Conservation (phyloP, 345 rosid genomes). For the Xanthoceras sorbifolium region DNA sequence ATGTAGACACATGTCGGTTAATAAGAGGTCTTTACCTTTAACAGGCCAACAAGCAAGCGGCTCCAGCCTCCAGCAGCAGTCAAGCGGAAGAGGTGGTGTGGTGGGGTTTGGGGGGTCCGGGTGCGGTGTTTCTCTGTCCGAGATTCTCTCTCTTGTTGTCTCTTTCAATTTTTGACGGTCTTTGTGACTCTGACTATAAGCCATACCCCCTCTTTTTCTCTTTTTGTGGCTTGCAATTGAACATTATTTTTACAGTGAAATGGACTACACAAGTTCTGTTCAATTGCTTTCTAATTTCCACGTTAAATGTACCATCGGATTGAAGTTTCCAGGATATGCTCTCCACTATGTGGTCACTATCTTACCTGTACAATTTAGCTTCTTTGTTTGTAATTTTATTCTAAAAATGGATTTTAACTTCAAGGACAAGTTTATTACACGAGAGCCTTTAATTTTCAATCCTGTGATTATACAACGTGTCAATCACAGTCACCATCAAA, state of each 20-base stretch:
- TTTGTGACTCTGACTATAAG: background rate
- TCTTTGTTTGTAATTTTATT: background rate
- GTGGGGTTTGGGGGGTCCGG: too few species aligned
- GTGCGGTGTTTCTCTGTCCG: background rate
- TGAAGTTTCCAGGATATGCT: background rate
- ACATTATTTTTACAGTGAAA: background rate
- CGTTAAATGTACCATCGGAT: background rate
- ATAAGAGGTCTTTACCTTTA: slow-evolving; percentile 7
- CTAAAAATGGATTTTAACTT: background rate
- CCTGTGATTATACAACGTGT: background rate
- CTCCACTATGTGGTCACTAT: background rate
- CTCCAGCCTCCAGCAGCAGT: slow-evolving; percentile 21
- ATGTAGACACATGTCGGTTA: background rate
- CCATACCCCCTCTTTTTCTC: too few species aligned
- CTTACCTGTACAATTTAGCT: background rate
- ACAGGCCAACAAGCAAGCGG: slow-evolving; percentile 24
- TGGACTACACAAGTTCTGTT: background rate
- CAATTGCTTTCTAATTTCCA: slow-evolving; percentile 1
- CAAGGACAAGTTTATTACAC: background rate
- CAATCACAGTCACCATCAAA: slow-evolving; percentile 11
- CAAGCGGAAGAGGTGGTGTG: background rate
- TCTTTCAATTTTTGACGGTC: slow-evolving; percentile 10
- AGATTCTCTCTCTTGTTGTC: slow-evolving; percentile 23
- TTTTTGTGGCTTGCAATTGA: background rate
- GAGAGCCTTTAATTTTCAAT: background rate